Conservation (phyloP, 768 basidiomycete species). For the Glaciozyma martinii region DNA sequence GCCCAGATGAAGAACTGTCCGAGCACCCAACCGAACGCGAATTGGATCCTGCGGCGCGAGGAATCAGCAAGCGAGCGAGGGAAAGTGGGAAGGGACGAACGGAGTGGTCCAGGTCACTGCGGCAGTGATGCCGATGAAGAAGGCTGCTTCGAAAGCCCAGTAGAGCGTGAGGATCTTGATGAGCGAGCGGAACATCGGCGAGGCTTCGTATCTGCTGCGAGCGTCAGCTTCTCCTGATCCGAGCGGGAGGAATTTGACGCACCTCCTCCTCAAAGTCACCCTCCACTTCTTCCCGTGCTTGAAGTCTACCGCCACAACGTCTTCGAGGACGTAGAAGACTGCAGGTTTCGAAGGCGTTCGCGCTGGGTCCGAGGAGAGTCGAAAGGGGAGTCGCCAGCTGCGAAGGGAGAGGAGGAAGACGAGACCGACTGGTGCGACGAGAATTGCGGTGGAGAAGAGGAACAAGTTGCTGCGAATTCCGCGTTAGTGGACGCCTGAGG, state of each 20-base stretch:
- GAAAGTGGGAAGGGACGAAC: background rate
- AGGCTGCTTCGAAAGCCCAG: constrained; percentile 22
- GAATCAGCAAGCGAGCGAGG: background rate
- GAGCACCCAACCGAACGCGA: background rate
- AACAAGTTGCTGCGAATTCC: constrained; percentile 26
- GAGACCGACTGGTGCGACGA: constrained; percentile 27
- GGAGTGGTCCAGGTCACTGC: constrained; percentile 29
- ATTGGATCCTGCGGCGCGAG: background rate
- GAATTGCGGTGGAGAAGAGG: constrained; percentile 24
- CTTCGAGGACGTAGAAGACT: constrained; percentile 33
- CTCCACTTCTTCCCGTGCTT: constrained; percentile 30
- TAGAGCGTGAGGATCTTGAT: constrained; percentile 32
- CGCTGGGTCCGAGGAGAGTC: constrained; percentile 33
- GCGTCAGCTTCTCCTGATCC: background rate
- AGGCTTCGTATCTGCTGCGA: constrained; percentile 30
- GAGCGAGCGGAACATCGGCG: constrained; percentile 32
- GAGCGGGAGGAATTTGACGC: background rate
- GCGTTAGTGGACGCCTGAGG: background rate
- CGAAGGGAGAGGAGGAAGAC: constrained; percentile 30
- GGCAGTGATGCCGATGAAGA: constrained; percentile 30
- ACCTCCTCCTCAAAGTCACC: constrained; percentile 27
- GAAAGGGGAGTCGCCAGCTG: constrained; percentile 20
- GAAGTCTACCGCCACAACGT: constrained; percentile 36
- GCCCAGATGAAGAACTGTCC: background rate
- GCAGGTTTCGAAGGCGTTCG: constrained; percentile 32